phyloP scores from a whole-genome alignment of 2,329 filamentous ascomycete species.

The Diplodia intermedia region DNA sequence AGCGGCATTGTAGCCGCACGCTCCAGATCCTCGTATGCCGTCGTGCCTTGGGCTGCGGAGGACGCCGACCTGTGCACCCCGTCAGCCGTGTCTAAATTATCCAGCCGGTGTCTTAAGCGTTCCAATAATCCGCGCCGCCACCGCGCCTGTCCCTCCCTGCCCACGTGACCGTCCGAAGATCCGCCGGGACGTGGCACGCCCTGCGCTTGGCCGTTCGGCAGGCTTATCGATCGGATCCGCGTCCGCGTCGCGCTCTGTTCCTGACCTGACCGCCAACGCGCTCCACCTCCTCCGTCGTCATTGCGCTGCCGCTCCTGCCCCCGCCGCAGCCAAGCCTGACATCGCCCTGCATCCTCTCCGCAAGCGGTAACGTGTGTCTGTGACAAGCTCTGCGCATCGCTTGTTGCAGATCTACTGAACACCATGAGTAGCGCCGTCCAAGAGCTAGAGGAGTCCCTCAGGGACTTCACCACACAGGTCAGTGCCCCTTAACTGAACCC shows the following conservation, averaged over 20 bases:
- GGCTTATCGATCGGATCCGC: constrained; percentile 28
- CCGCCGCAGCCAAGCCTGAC: constrained; percentile 22
- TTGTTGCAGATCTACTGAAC: constrained; percentile 28
- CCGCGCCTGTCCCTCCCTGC: neutral
- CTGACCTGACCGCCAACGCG: constrained; percentile 23
- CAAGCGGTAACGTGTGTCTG: constrained; percentile 33
- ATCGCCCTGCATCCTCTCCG: constrained; percentile 2
- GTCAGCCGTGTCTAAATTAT: neutral
- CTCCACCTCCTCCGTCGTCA: constrained; percentile 21
- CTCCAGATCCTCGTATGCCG: constrained; percentile 9
- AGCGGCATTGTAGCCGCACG: constrained; percentile 1
- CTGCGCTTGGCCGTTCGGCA: constrained; percentile 1
- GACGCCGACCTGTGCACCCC: neutral
- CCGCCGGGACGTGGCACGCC: neutral
- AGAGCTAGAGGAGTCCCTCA: constrained; percentile 27
- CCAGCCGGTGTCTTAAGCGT: neutral
- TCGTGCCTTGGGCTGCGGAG: neutral
- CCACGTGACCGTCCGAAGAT: constrained; percentile 6
- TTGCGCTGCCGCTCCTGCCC: constrained; percentile 2
- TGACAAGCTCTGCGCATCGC: constrained; percentile 23
- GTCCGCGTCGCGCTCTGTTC: constrained; percentile 31
- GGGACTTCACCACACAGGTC: constrained; percentile 30
- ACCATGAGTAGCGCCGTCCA: constrained; percentile 33
- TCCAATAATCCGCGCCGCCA: neutral
- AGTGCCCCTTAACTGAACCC: neutral